These are phyloP conservation scores for Piedraia hortae DNA, from an alignment of 2,329 filamentous ascomycete genomes.

Conservation along the genomic window DNA sequence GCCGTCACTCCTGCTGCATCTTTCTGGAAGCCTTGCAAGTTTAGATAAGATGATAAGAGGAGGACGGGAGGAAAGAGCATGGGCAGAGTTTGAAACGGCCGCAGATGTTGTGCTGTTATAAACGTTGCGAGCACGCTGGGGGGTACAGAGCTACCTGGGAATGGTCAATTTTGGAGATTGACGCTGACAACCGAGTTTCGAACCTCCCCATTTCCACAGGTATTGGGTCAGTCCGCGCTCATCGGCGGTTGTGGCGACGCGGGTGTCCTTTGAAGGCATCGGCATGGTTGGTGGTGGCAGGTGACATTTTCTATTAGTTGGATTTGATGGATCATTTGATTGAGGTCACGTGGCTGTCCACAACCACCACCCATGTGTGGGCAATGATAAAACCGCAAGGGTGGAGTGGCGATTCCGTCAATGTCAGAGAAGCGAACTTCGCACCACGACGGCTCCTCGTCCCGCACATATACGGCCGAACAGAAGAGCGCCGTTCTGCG, in stretches of 20 bases:
- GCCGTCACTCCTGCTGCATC: constrained; percentile 35
- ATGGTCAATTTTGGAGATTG: constrained; percentile 1
- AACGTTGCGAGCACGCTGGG: constrained; percentile 37
- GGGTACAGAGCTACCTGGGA: constrained; percentile 33
- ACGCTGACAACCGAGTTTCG: constrained; percentile 7
- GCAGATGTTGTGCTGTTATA: constrained; percentile 35
- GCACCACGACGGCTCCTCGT: constrained; percentile 51
- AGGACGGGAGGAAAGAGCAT: constrained; percentile 40
- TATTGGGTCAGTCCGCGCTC: constrained; percentile 17
- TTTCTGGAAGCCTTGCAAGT: constrained; percentile 31
- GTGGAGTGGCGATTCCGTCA: too few species aligned
- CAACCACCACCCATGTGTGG: constrained; percentile 1
- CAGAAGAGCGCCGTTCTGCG: constrained; percentile 79
- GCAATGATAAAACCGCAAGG: constrained; percentile 1
- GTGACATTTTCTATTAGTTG: constrained; percentile 1
- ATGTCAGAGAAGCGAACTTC: constrained; percentile 3
- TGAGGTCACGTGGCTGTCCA: constrained; percentile 1
- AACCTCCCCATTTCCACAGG: constrained; percentile 25
- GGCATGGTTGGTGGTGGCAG: constrained; percentile 7
- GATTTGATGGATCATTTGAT: background rate
- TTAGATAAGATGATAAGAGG: constrained; percentile 38
- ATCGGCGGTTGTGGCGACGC: constrained; percentile 10
- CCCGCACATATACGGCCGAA: constrained; percentile 57
- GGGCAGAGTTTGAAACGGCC: constrained; percentile 36
- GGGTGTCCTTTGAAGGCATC: constrained; percentile 17